Evolutionary conservation across 2,329 filamentous ascomycete species (phyloP), one percentile per base, ranked within the genome.

Genomic region (Geosmithia flava): DNA sequence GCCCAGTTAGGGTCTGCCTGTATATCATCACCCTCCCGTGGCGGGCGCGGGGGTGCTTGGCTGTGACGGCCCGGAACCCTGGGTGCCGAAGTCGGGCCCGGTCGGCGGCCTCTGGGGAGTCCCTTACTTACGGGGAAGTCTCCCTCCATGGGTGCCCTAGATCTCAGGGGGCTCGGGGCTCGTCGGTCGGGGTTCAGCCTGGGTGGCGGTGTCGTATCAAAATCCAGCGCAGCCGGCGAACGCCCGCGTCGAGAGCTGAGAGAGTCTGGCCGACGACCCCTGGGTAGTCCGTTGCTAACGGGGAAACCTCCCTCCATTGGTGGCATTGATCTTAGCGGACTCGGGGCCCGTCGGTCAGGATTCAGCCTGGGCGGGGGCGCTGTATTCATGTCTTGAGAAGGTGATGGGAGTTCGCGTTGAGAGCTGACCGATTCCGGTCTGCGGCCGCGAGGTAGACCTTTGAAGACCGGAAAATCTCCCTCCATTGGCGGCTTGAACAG

Each of bases 381-480:
- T 7, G n/a, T 49, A 17, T 47, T 46, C 7, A 45, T 45, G 5
- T 49, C 42, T 13, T 45, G 42, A 13, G 27, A 16, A 10, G 29
- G 20, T 37, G 33, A 37, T 37, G 33, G 20, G 7, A 17, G 47
- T 15, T 27, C 47, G 27, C 27, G 47, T 29, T 27, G 33, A 13
- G 29, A 41, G 23, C 15, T 27, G 10, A 42, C 23, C 7, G 47
- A 48, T 2, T 39, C 33, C 27, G 20, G 56, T 8, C 51, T 56
- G n/a, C 64, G 61, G 2, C 64, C 64, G 23, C 65, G 56, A 1
- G 64, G 65, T 13, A 67, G 55, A 1, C 63, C 63, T 8, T 61
- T 65, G 29, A 55, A 57, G 5, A 60, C 45, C 2, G 63, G 62
- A 19, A 66, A 67, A 8, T 61, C 56, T 1, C 63, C 64, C 43